Evolutionary conservation across 306 rosid species (phyloP), one percentile per base, ranked within the genome.

Genomic region (Elaeagnus macrophylla): DNA sequence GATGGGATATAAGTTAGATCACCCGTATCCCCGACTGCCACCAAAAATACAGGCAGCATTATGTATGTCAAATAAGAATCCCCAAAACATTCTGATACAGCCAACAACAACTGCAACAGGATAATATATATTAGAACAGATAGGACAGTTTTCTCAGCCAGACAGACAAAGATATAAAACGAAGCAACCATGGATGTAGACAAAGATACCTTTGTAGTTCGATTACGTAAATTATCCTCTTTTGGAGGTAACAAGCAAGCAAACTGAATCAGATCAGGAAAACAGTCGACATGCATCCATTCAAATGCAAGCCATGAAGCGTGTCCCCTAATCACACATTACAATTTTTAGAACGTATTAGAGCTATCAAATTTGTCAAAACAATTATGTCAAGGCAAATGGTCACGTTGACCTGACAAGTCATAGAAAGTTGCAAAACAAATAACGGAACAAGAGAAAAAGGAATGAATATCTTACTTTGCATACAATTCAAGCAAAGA

Each of bases 251-350:
- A 77, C 64, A 80, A 73, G 79, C 95, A 82, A 45, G 89, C 86
- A 57, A 91, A 75, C 67, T 80, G 80, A 51, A 91, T 80, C 76
- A 91, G 78, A 71, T 74, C 80, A 59, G 99, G 93, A 71, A 91
- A 77, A 80, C 99, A 91, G 48, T 84, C 84, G 40, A 59, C 74
- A 75, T 91, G 99, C 71, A 91, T 71, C 96, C 99, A 91, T 72
- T 91, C 99, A 77, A 91, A 84, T 56, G 83, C 79, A 74, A 75
- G 79, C 95, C 94, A 87, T 67, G 75, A 86, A 56, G 79, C 74
- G 76, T 72, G 76, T 53, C 82, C 96, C 83, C 99, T 91, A 70
- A 39, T 50, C 39, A 78, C 56, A 65, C 58, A 57, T 46, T 61
- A 75, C 65, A 76, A 62, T 70, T 61, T 48, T 54, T 12, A 60